A percentile compares a stretch with the other conserved stretches of the same genome.
Conservation (phyloP, 305 asterid species). For the Fraxinus sp. region DNA sequence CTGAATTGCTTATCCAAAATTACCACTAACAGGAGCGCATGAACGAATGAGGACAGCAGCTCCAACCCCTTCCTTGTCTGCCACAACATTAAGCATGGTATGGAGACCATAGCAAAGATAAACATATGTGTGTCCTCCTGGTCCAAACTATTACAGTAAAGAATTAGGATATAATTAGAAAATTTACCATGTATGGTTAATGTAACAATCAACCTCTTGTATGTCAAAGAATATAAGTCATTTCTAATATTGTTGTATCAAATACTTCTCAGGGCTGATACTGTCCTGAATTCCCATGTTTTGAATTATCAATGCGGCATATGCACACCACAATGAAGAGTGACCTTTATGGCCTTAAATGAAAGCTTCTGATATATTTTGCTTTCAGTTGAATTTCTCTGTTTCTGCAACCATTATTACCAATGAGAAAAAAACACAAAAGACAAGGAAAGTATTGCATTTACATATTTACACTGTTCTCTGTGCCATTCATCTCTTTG, state of each 20-base stretch:
- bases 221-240: neutral
- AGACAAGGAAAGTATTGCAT: neutral
- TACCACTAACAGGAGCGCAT: constrained; percentile 85
- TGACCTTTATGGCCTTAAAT: neutral
- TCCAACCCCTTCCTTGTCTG: constrained; percentile 84
- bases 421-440: neutral
- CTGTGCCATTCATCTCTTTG: neutral
- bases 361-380: neutral
- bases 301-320: neutral
- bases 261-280: neutral
- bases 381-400: neutral
- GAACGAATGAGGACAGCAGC: constrained; percentile 92
- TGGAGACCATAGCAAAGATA: constrained; percentile 94
- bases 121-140: constrained; percentile 91
- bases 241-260: neutral
- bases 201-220: neutral
- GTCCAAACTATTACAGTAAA: constrained; percentile 59
- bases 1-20: constrained; percentile 13
- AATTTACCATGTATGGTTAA: neutral
- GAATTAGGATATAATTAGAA: neutral
- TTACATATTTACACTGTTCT: neutral
- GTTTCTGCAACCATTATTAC: neutral
- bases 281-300: constrained; percentile 29
- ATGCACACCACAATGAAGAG: neutral
- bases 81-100: constrained; percentile 87